These are phyloP conservation scores for Isochrysis galbana DNA, from an alignment of 78 protist species.

Conservation along the genomic window DNA sequence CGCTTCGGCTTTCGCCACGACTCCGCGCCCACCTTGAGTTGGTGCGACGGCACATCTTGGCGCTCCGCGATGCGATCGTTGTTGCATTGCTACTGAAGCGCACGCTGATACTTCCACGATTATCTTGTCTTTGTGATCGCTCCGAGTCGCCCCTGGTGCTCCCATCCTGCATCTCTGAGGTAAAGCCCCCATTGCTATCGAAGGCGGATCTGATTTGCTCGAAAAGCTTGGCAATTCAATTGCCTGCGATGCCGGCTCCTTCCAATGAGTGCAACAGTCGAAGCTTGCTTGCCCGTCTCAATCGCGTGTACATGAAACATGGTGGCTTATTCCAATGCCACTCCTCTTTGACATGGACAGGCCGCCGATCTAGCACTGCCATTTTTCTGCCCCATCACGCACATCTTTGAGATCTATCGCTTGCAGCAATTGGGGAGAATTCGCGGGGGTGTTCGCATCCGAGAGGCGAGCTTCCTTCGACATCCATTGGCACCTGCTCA, in stretches of 20 bases:
- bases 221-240: no score
- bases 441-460: background rate
- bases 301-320: no score
- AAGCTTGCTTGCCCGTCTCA: no score
- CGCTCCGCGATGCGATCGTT: background rate
- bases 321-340: no score
- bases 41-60: background rate
- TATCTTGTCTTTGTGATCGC: background rate
- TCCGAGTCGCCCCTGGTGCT: background rate
- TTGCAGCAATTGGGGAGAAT: background rate
- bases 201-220: no score
- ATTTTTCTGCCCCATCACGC: background rate
- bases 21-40: constrained; percentile 12
- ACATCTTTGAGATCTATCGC: background rate
- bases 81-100: background rate
- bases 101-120: background rate
- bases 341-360: no score
- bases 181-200: no score
- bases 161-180: background rate
- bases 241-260: no score
- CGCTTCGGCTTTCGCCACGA: background rate
- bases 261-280: no score
- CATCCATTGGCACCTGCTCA: background rate
- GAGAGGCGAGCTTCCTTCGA: background rate
- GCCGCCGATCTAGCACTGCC: background rate